These are phyloP conservation scores for Aquilaria malaccensis DNA, from an alignment of 345 rosid species.

Conservation along the genomic window DNA sequence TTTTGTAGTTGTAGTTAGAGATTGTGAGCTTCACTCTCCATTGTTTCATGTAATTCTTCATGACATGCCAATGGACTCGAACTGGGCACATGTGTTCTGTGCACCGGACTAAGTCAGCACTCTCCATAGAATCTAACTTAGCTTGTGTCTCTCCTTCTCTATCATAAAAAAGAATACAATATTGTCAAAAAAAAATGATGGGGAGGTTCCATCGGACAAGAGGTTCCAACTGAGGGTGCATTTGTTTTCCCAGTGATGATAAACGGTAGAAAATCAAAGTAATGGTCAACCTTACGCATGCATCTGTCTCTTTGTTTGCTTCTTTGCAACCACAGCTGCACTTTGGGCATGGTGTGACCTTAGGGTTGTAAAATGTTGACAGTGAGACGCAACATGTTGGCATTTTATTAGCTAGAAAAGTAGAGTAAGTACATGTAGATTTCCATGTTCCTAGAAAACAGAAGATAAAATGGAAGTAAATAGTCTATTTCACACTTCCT, in stretches of 20 bases:
- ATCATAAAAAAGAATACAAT: neutral
- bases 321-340: slow-evolving; percentile 18
- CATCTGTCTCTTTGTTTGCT: neutral
- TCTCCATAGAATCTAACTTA: slow-evolving; percentile 30
- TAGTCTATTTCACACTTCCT: neutral
- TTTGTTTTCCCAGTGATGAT: neutral
- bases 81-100: slow-evolving; percentile 68
- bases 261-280: neutral
- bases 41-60: slow-evolving; percentile 49
- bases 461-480: too few relatives aligned
- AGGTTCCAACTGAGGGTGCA: neutral
- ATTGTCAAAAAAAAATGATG: neutral
- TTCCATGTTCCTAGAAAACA: slow-evolving; percentile 47
- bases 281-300: neutral
- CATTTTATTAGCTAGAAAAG: slow-evolving; percentile 29
- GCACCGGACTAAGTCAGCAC: slow-evolving; percentile 47
- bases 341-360: slow-evolving; percentile 36
- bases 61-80: slow-evolving; percentile 70
- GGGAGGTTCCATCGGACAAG: neutral
- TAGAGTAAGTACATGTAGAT: slow-evolving; percentile 45
- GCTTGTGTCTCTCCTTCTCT: neutral
- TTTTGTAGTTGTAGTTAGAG: slow-evolving; percentile 56
- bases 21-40: slow-evolving; percentile 69
- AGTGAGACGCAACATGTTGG: slow-evolving; percentile 50
- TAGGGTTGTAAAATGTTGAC: slow-evolving; percentile 42